Conservation (phyloP, 2,329 filamentous ascomycete genomes). For the Diaporthe sp. region DNA sequence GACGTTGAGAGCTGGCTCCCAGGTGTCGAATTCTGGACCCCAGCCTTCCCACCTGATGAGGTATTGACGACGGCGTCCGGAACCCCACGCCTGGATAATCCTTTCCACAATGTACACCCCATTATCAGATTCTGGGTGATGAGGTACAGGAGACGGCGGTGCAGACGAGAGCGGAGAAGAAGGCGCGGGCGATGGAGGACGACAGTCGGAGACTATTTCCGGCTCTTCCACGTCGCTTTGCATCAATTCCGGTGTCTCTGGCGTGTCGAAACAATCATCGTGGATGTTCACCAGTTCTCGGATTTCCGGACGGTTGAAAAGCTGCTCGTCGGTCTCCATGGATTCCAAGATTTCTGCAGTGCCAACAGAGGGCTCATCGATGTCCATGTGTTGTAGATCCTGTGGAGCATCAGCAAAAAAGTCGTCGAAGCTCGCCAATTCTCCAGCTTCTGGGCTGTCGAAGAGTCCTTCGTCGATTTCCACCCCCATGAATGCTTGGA, state of each 20-base stretch:
- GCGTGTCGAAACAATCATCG: too few relatives aligned
- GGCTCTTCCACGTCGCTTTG: neutral
- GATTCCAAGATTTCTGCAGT: neutral
- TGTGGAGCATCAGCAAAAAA: too few relatives aligned
- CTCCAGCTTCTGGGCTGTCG: neutral
- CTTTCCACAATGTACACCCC: neutral
- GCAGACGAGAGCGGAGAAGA: neutral
- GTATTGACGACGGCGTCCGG: neutral
- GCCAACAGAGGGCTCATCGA: neutral
- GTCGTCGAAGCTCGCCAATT: neutral
- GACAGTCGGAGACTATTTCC: neutral
- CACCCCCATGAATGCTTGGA: neutral
- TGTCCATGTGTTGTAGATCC: neutral
- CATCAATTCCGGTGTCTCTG: neutral
- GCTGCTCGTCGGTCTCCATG: neutral
- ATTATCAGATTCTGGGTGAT: neutral
- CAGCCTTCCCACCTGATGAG: neutral
- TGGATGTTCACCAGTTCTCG: neutral
- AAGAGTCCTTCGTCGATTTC: neutral
- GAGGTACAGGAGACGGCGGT: neutral
- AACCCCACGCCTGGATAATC: neutral
- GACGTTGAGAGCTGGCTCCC: slow-evolving; percentile 1
- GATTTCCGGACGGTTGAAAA: neutral
- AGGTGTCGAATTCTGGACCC: neutral
- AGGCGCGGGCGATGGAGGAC: too few relatives aligned